These are phyloP conservation scores for Penicillium silybi DNA, from an alignment of 495 filamentous ascomycete species.

Conservation along the genomic window DNA sequence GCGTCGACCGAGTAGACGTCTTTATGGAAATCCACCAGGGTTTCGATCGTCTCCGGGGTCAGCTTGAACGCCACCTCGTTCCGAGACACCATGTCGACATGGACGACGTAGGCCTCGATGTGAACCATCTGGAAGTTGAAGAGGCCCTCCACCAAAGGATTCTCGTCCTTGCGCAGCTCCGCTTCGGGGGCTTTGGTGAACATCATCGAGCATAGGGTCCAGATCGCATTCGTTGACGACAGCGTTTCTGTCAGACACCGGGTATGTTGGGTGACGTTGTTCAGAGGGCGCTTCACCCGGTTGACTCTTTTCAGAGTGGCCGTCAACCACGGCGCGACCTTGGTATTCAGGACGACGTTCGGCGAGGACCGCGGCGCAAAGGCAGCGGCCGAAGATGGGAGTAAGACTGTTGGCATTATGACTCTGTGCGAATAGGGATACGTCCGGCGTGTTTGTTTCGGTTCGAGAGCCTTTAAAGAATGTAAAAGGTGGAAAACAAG, in stretches of 20 bases:
- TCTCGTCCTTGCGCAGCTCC: slow-evolving; percentile 78
- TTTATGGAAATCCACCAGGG: slow-evolving; percentile 94
- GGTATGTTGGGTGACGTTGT: slow-evolving; percentile 95
- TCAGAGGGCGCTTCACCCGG: slow-evolving; percentile 93
- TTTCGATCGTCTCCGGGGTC: slow-evolving; percentile 93
- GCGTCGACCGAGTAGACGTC: slow-evolving; percentile 92
- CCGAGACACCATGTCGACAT: slow-evolving; percentile 97
- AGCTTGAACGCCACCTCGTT: slow-evolving; percentile 99
- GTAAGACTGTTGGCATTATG: slow-evolving; percentile 85
- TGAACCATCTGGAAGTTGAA: slow-evolving; percentile 94
- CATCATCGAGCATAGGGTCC: slow-evolving; percentile 93
- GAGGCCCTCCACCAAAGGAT: slow-evolving; percentile 85
- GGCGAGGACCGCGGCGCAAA: slow-evolving; percentile 95
- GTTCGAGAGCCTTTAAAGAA: slow-evolving; percentile 23
- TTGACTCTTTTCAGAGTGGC: slow-evolving; percentile 96
- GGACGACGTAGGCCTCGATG: slow-evolving; percentile 96
- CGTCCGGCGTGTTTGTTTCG: slow-evolving; percentile 23
- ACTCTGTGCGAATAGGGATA: slow-evolving; percentile 29
- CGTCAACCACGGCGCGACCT: slow-evolving; percentile 97
- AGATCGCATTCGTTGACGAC: slow-evolving; percentile 87
- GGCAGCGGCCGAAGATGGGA: slow-evolving; percentile 92
- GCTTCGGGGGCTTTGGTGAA: slow-evolving; percentile 86
- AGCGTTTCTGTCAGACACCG: slow-evolving; percentile 96
- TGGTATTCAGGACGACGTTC: slow-evolving; percentile 88
- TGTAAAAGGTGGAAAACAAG: slow-evolving; percentile 23